These are phyloP conservation scores for Fusarium secorum DNA, from an alignment of 2,329 filamentous ascomycete genomes.

Conservation along the genomic window DNA sequence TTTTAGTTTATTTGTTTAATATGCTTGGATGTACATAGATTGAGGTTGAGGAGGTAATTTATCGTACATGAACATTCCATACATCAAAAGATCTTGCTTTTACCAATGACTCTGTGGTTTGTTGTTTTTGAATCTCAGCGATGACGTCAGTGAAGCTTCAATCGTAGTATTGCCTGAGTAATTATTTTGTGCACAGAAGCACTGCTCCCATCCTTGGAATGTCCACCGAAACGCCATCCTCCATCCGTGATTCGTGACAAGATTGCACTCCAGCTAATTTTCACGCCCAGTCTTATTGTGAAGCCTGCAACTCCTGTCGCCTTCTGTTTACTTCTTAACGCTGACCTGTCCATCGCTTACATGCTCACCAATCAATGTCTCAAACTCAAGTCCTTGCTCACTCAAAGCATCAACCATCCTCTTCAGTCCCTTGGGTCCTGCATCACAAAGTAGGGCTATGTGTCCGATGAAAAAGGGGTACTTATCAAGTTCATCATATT, in stretches of 20 bases:
- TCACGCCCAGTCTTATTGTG: fast-evolving
- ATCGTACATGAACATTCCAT: not conserved
- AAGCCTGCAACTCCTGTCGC: not conserved
- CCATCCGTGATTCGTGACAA: not conserved
- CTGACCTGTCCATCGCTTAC: not conserved
- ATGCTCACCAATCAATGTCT: not conserved
- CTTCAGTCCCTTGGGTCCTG: not conserved
- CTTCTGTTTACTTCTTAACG: not conserved
- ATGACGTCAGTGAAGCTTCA: not conserved
- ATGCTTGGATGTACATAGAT: not conserved
- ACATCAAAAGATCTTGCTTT: not conserved
- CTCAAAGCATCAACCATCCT: not conserved
- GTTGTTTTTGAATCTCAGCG: no score
- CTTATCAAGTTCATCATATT: not conserved
- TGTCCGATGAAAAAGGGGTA: not conserved
- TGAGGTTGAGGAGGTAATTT: not conserved
- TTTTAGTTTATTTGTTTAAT: constrained; percentile 24
- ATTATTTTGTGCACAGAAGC: not conserved
- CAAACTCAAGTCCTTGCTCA: not conserved
- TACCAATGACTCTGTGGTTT: no score
- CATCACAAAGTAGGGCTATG: not conserved
- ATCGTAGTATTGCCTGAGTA: not conserved
- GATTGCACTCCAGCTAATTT: not conserved
- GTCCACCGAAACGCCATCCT: fast-evolving
- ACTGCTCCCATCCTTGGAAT: fast-evolving